Percentiles rank a stretch among this genome's conserved stretches.
Evolutionary conservation across 2,329 filamentous ascomycete genomes (phyloP).

Genomic region (Aureobasidium namibiae): DNA sequence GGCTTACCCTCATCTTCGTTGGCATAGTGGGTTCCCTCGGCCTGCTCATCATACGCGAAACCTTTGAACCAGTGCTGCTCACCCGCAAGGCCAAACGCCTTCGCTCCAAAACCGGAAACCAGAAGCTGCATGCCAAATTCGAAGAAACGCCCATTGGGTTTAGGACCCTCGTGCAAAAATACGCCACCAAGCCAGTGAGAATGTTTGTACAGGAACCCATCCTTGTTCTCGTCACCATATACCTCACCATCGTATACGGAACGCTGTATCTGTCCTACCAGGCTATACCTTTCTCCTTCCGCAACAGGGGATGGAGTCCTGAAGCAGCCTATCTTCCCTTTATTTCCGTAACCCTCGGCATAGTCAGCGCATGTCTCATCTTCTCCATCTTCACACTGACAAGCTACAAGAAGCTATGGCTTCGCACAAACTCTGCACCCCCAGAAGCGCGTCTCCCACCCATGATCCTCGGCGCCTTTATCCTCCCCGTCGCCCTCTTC

Average conservation of each 20-base stretch:
- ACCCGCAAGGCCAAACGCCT: slow-evolving; percentile 40
- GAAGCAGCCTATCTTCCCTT: slow-evolving; percentile 37
- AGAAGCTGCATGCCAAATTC: slow-evolving; percentile 36
- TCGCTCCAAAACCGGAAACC: slow-evolving; percentile 40
- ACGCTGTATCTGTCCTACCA: slow-evolving; percentile 39
- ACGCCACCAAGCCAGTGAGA: slow-evolving; percentile 30
- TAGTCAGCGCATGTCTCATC: slow-evolving; percentile 25
- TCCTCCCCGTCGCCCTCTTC: slow-evolving; percentile 41
- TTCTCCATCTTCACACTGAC: slow-evolving; percentile 29
- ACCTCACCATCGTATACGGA: slow-evolving; percentile 28
- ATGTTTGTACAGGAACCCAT: slow-evolving; percentile 44
- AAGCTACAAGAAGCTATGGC: slow-evolving; percentile 19
- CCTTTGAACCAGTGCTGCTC: slow-evolving; percentile 42
- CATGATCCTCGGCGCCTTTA: slow-evolving; percentile 43
- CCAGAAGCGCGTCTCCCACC: slow-evolving; percentile 41
- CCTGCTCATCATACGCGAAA: slow-evolving; percentile 44
- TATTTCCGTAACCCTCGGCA: slow-evolving; percentile 34
- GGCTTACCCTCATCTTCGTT: slow-evolving; percentile 45
- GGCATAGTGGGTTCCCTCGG: slow-evolving; percentile 35
- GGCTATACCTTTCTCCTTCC: slow-evolving; percentile 41
- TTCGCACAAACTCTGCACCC: slow-evolving; percentile 13
- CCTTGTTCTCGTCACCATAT: slow-evolving; percentile 38
- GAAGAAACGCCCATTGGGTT: slow-evolving; percentile 36
- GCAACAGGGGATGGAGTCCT: slow-evolving; percentile 33
- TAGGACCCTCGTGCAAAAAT: slow-evolving; percentile 34